phyloP scores from a whole-genome alignment of 805 yeast species.

The Schwanniomyces occidentalis region DNA sequence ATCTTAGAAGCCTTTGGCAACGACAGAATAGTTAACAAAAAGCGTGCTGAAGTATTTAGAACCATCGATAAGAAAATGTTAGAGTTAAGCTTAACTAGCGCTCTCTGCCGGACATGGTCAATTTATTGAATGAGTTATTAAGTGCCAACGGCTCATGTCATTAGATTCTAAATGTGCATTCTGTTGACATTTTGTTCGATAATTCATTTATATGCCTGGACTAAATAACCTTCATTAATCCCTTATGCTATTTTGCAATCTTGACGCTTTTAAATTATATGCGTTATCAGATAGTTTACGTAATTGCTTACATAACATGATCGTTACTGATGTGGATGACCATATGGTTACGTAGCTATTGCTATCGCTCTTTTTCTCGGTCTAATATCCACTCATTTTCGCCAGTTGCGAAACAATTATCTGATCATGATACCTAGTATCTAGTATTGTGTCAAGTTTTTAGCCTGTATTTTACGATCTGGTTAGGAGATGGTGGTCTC shows the following conservation, averaged over 20 bases:
- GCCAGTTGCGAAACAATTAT: no score
- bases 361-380: no score
- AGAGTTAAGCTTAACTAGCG: slow-evolving; percentile 40
- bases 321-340: slow-evolving; percentile 5
- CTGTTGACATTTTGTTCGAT: slow-evolving; percentile 46
- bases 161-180: slow-evolving; percentile 46
- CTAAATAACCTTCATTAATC: no score
- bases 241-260: no score
- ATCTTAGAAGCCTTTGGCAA: slow-evolving; percentile 46
- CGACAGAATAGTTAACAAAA: slow-evolving; percentile 48
- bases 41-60: slow-evolving; percentile 45
- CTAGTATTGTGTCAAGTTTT: no score
- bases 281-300: no score
- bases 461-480: no score
- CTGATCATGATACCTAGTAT: no score
- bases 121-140: slow-evolving; percentile 39
- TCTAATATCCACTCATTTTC: no score
- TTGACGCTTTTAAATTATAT: no score
- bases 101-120: slow-evolving; percentile 35
- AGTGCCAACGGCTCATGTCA: slow-evolving; percentile 48
- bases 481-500: no score
- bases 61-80: slow-evolving; percentile 45
- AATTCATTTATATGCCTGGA: slow-evolving; percentile 18
- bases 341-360: slow-evolving; percentile 6
- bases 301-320: no score